Evolutionary conservation across 2,329 filamentous ascomycete genomes (phyloP), one percentile per base, ranked within the genome.

Genomic region (Colletotrichum destructivum): DNA sequence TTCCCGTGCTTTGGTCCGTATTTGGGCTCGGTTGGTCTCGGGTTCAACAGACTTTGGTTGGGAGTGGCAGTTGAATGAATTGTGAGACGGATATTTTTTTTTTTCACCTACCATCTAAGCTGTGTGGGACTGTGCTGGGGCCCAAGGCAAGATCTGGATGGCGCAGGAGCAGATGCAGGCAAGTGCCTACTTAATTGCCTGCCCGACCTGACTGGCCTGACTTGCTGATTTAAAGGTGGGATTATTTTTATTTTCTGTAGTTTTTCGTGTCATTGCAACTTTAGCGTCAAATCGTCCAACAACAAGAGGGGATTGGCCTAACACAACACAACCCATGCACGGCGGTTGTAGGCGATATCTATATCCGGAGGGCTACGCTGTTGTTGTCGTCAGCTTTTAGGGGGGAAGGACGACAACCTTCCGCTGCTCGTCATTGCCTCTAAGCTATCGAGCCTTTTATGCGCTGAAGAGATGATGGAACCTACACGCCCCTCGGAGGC

Each of bases 121-220:
- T 42, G 49, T 66, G 55, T 49, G 55, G 44, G 63, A 66, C 51
- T 66, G 44, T 35, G 55, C 44, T 42, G 54, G 52, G 38, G 54
- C 46, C 63, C 35, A 31, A 31, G 13, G 47, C 21, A 51, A 60
- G 23, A 26, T 44, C 21, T 42, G 35, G 60, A 62, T 51, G 60
- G 60, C 31, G 35, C 35, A 38, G 35, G 21, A 40, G 38, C n/a
- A 40, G 21, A 38, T 40, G 60, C 46, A 11, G 60, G 46, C 47
- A 38, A 40, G 46, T 23, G n/a, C 60, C 46, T 38, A 38, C 9
- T 38, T 38, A 38, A 11, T 38, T 38, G 31, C 31, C 31, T 35
- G 31, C 31, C 7, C 31, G 8, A 35, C 31, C 31, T 9, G 8
- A 35, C 31, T 51, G 21, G 15, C 31, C 60, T 62, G 38, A 23